These are phyloP conservation scores for Tephrocybe rancida DNA, from an alignment of 768 basidiomycete genomes.

Conservation along the genomic window DNA sequence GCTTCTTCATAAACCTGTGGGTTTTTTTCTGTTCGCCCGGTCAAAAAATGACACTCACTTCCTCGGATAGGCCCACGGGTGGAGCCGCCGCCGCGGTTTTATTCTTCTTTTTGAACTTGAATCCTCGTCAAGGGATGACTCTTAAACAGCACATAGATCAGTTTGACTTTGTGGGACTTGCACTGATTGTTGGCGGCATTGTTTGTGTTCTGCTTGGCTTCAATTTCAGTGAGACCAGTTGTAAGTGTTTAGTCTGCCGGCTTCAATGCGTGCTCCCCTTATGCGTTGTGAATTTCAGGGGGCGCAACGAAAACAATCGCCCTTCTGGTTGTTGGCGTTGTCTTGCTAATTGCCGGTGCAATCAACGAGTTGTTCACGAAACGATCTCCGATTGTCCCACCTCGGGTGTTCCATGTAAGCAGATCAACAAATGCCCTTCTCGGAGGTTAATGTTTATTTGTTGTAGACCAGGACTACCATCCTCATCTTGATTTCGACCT, in stretches of 20 bases:
- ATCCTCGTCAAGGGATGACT: slow-evolving; percentile 65
- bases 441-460: background rate
- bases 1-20: slow-evolving; percentile 78
- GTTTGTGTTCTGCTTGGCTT: slow-evolving; percentile 73
- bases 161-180: slow-evolving; percentile 74
- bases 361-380: slow-evolving; percentile 65
- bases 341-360: slow-evolving; percentile 49
- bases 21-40: too few species aligned
- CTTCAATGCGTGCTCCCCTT: background rate
- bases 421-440: background rate
- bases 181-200: slow-evolving; percentile 65
- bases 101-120: slow-evolving; percentile 79
- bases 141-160: slow-evolving; percentile 59
- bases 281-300: slow-evolving; percentile 42
- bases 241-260: slow-evolving; percentile 39
- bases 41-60: background rate
- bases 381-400: slow-evolving; percentile 72
- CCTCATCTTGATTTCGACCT: slow-evolving; percentile 55
- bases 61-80: slow-evolving; percentile 64
- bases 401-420: slow-evolving; percentile 69
- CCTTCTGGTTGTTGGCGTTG: slow-evolving; percentile 59
- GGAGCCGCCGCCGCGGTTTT: slow-evolving; percentile 63
- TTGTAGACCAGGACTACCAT: slow-evolving; percentile 72
- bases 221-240: slow-evolving; percentile 66
- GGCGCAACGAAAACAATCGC: slow-evolving; percentile 59